Evolutionary conservation across 176 grass and related monocot species (phyloP), one percentile per base, ranked within the genome.

Genomic region (Aegilops sharonensis): DNA sequence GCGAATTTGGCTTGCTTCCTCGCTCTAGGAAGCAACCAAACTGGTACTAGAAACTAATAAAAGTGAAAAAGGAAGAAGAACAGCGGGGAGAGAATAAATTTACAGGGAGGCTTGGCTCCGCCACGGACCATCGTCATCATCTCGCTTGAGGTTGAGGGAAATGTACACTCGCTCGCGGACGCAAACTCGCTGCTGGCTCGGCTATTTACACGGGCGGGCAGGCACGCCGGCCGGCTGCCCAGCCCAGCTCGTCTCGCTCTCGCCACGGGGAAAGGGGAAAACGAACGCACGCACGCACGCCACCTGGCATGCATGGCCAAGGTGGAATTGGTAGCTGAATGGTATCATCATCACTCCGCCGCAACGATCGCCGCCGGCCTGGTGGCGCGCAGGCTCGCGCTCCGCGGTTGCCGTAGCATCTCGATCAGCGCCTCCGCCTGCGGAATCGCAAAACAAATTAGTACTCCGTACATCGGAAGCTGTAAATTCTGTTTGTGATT

Each of bases 381-480:
- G 2, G 88, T 86, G 2, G 86, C 72, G 70, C 91, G 86, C 4
- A 81, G 14, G 79, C 85, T 84, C 68, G 56, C 76, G 79, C 84
- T 88, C 57, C 91, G 90, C 20, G 95, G 95, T 67, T 93, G 92
- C 66, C 97, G 79, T 1, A 99, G 73, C 24, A 99, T 85, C 89
- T 91, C 92, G 29, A 99, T 88, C 83, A 99, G 42, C 62, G 87
- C 73, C 75, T 93, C 91, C 5, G 94, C 94, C 97, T 99, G 82
- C 65, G 8, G 39, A 82, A 81, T 71, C 27, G 12, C 39, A 21
- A 85, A 89, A 81, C 45, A 25, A 78, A 87, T 85, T 64, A 89
- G 62, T n/a, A 36, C 5, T 6, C 35, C 5, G 35, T 36, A 39
- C 7, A 23, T 74, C 50, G 5, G 8, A 83, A 78, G 13, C 61